These are phyloP conservation scores for Musa acuminata DNA, from an alignment of 176 grass and related monocot genomes.

Conservation along the genomic window DNA sequence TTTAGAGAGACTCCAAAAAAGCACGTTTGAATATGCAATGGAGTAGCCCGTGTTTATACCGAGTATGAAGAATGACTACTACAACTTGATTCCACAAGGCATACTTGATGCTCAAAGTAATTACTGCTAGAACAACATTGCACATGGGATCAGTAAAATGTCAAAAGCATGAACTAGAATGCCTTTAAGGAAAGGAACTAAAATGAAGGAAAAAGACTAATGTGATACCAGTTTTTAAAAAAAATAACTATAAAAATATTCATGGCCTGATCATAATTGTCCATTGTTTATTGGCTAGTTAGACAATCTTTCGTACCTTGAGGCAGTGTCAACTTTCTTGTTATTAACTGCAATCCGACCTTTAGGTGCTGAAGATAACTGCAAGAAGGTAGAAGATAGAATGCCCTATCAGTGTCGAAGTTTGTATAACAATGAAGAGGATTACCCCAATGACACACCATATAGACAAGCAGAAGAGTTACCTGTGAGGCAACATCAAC, in stretches of 20 bases:
- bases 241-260: neutral
- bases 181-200: neutral
- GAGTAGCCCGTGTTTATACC: no score
- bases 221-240: neutral
- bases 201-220: neutral
- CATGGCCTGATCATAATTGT: neutral
- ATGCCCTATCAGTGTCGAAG: neutral
- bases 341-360: conserved; percentile 55
- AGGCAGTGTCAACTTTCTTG: conserved; percentile 43
- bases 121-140: no score
- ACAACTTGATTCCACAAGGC: no score
- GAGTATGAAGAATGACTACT: no score
- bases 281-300: neutral
- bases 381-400: conserved; percentile 21
- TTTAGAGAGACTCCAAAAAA: no score
- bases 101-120: no score
- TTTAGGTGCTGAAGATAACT: conserved; percentile 95
- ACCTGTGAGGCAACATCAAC: conserved; percentile 97
- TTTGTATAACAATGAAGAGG: conserved; percentile 10
- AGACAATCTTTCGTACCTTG: conserved; percentile 46
- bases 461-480: neutral
- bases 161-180: no score
- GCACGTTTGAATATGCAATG: no score
- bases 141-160: no score
- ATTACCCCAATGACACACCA: neutral